These are phyloP conservation scores for Limnomonas spitsbergensis DNA, from an alignment of 139 green algal genomes.

Conservation along the genomic window DNA sequence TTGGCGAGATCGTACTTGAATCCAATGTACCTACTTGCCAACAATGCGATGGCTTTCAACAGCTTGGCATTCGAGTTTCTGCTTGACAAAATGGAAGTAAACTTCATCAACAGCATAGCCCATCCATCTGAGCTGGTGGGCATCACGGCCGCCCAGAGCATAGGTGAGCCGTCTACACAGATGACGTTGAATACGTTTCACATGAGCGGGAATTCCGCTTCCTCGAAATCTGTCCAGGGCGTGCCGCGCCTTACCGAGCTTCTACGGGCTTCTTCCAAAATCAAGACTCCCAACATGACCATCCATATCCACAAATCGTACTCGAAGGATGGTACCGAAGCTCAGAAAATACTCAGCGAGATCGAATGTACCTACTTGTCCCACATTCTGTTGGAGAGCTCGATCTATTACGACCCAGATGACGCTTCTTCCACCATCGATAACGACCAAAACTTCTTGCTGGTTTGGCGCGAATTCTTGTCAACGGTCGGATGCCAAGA, in stretches of 20 bases:
- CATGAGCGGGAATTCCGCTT: conserved; percentile 62
- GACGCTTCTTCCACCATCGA: too few relatives aligned
- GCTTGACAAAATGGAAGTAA: conserved; percentile 46
- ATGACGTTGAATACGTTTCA: conserved; percentile 80
- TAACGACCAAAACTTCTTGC: too few relatives aligned
- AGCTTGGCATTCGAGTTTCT: conserved; percentile 79
- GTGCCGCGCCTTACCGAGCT: conserved; percentile 94
- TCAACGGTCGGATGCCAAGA: too few relatives aligned
- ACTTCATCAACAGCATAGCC: not conserved
- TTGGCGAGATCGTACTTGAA: not conserved
- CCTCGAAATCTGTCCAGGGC: conserved; percentile 79
- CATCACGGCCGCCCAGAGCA: conserved; percentile 11
- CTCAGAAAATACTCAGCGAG: conserved; percentile 70
- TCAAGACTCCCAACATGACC: conserved; percentile 87
- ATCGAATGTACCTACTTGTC: too few relatives aligned
- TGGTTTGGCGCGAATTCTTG: too few relatives aligned
- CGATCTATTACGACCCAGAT: too few relatives aligned
- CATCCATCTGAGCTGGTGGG: too few relatives aligned
- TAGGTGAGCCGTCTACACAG: conserved; percentile 13
- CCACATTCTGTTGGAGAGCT: too few relatives aligned
- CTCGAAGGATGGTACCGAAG: conserved; percentile 41
- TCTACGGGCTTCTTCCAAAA: conserved; percentile 86
- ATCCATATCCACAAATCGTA: conserved; percentile 58
- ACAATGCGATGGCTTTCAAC: conserved; percentile 44
- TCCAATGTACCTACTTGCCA: not conserved